Conservation (phyloP, 139 green algal species). For the Chlamydomonas urium region DNA sequence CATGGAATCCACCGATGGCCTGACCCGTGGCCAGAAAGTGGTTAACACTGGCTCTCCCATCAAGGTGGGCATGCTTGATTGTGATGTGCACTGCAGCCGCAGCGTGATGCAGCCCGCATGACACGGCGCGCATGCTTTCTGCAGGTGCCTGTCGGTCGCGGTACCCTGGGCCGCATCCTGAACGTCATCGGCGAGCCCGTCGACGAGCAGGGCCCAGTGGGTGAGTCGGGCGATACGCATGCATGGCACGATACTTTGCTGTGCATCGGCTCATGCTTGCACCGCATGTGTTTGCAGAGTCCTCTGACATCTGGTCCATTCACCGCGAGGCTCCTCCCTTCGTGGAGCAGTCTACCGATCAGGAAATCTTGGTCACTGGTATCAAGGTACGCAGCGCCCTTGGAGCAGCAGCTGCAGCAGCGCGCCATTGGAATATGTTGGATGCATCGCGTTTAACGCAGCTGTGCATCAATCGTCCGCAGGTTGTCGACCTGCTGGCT, state of each 20-base stretch:
- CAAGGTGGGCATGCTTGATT: slow-evolving; percentile 53
- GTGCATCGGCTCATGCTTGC: background rate
- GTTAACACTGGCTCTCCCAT: slow-evolving; percentile 91
- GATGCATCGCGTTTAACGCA: too few species aligned
- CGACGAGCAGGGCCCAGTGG: slow-evolving; percentile 93
- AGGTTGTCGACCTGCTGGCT: slow-evolving; percentile 98
- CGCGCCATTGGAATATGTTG: too few species aligned
- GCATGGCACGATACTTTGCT: background rate
- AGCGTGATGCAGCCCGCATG: slow-evolving; percentile 4
- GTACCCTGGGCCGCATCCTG: slow-evolving; percentile 97
- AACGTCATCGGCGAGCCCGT: slow-evolving; percentile 99
- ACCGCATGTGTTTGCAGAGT: slow-evolving; percentile 52
- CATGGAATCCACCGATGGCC: slow-evolving; percentile 97
- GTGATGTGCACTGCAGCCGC: background rate
- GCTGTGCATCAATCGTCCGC: too few species aligned
- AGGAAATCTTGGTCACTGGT: slow-evolving; percentile 97
- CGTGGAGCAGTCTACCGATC: slow-evolving; percentile 91
- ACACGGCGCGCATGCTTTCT: background rate
- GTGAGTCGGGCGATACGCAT: slow-evolving; percentile 48
- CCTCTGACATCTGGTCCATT: slow-evolving; percentile 80
- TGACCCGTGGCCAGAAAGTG: slow-evolving; percentile 89
- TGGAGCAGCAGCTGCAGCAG: too few species aligned
- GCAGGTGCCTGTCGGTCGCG: slow-evolving; percentile 91
- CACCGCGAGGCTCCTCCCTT: slow-evolving; percentile 95
- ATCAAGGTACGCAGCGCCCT: slow-evolving; percentile 99